Base-by-base conservation (phyloP, 805 yeast genomes). In the Candida verbasci region DNA sequence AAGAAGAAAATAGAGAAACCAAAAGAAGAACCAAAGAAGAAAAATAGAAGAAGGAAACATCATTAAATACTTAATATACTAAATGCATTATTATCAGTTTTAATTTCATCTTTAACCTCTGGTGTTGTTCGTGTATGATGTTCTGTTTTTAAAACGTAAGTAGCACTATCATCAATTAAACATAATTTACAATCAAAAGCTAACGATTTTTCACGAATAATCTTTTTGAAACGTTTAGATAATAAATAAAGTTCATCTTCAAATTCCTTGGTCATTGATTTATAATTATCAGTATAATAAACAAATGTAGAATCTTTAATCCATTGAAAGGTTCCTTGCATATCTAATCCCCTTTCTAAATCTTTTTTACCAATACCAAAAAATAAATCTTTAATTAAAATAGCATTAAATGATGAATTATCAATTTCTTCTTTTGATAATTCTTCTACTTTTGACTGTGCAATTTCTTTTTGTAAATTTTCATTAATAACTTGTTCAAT, bases 111-210 rank as follows among this genome's bases (percentile, higher is more conserved):
- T 24, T 29, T 26, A 3, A 9, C 9, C 12, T 24, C 24, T 23
- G 27, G n/a, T 17, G 23, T n/a, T 7, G 29, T 14, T 21, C n/a
- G 9, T 9, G 11, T 7, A 3, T 37, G 34, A 24, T 37, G 42
- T 11, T 50, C 56, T 5, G 41, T 42, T 31, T 46, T 49, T 32
- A 52, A 40, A 15, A 52, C 42, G 22, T 41, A 47, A 8, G 45
- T 36, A 4, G 47, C 49, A 20, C 46, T 50, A 9, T 41, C 41
- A 34, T 76, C 72, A 22, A 72, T 50, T 43, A 62, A 57, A 37
- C 76, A 69, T 42, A 73, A 50, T 28, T 62, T 57, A 46, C 80
- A 72, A 32, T 65, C 68, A 48, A 70, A 71, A 3, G 81, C 82
- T 21, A 77, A 44, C 25, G 65, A 70, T 29, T 61, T 55, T 3